Conservation (phyloP, 2,329 filamentous ascomycete genomes). For the Thermomyces lanuginosus region DNA sequence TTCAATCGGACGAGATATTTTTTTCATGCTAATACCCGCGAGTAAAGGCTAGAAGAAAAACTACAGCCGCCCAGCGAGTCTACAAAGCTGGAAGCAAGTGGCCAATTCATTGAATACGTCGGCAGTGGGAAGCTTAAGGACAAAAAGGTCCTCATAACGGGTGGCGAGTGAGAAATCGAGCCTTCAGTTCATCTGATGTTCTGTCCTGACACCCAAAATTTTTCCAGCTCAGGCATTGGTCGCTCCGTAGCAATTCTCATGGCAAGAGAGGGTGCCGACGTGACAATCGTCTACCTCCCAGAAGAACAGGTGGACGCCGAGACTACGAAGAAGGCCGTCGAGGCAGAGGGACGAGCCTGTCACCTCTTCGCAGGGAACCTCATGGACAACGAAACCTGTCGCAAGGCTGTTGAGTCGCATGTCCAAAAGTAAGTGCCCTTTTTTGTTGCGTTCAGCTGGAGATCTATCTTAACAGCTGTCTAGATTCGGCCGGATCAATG, state of each 20-base stretch:
- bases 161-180: slow-evolving; percentile 33
- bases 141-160: slow-evolving; percentile 39
- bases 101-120: slow-evolving; percentile 20
- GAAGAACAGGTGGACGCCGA: slow-evolving; percentile 42
- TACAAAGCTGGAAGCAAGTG: slow-evolving; percentile 16
- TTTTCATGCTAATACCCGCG: neutral
- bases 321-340: slow-evolving; percentile 36
- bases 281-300: slow-evolving; percentile 40
- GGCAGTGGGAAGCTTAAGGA: slow-evolving; percentile 35
- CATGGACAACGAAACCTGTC: slow-evolving; percentile 35
- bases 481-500: slow-evolving; percentile 28
- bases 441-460: neutral
- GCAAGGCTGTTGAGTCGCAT: slow-evolving; percentile 37
- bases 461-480: neutral
- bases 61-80: slow-evolving; percentile 19
- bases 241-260: slow-evolving; percentile 39
- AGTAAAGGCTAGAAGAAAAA: slow-evolving; percentile 9
- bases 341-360: slow-evolving; percentile 34
- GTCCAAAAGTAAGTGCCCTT: slow-evolving; percentile 27
- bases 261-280: slow-evolving; percentile 41
- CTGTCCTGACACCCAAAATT: neutral
- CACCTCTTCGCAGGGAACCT: slow-evolving; percentile 35
- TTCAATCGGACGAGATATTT: neutral
- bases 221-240: slow-evolving; percentile 36
- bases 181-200: neutral